phyloP scores from a whole-genome alignment of 768 basidiomycete species.

The Lactifluus volemus region DNA sequence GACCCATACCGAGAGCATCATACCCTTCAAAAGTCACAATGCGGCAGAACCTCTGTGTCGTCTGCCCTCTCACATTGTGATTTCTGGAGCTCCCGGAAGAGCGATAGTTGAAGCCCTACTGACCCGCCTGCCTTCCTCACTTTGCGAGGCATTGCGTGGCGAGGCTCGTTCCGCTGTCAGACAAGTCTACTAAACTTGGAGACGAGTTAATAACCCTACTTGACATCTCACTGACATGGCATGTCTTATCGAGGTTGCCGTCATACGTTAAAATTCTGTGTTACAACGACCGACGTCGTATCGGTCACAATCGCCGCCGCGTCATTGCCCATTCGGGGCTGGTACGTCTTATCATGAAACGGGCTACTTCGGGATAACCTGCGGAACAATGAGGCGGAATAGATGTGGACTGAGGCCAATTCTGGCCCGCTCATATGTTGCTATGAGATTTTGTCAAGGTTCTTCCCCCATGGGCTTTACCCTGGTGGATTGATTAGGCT shows the following conservation, averaged over 20 bases:
- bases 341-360: neutral
- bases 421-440: neutral
- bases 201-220: neutral
- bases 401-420: neutral
- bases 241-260: neutral
- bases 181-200: slow-evolving; percentile 21
- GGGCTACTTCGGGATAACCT: neutral
- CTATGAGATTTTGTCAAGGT: neutral
- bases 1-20: slow-evolving; percentile 25
- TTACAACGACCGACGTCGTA: neutral
- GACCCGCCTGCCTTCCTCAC: slow-evolving; percentile 34
- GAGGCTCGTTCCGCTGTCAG: slow-evolving; percentile 68
- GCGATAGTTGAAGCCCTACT: slow-evolving; percentile 45
- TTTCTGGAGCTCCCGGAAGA: slow-evolving; percentile 24
- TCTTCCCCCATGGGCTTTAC: neutral
- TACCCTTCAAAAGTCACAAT: slow-evolving; percentile 26
- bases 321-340: neutral
- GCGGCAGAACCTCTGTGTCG: slow-evolving; percentile 27
- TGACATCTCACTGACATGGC: neutral
- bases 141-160: slow-evolving; percentile 25
- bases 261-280: neutral
- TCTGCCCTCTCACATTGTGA: slow-evolving; percentile 21
- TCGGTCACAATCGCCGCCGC: neutral
- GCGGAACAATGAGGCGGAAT: neutral
- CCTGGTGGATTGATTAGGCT: neutral